These are phyloP conservation scores for Fallopia convolvulus DNA, from an alignment of 148 eudicot species.

Conservation along the genomic window DNA sequence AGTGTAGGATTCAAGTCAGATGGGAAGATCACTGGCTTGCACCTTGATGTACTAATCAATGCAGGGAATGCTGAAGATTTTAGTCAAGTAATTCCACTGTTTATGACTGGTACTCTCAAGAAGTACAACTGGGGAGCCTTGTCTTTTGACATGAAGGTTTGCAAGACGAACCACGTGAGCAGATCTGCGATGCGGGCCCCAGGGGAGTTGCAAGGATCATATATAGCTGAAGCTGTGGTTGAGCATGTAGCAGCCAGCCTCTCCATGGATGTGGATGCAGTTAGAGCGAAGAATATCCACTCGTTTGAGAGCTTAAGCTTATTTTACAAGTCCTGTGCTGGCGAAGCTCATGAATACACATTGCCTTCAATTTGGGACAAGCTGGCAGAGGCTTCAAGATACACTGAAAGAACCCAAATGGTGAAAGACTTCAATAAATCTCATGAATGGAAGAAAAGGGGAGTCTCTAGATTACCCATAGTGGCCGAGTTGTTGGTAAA, in stretches of 20 bases:
- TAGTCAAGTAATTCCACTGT: slow-evolving; percentile 51
- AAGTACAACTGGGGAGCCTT: slow-evolving; percentile 91
- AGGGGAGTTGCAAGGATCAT: slow-evolving; percentile 75
- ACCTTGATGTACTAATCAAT: slow-evolving; percentile 50
- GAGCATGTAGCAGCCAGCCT: slow-evolving; percentile 74
- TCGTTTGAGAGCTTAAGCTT: slow-evolving; percentile 46
- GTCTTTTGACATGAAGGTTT: slow-evolving; percentile 62
- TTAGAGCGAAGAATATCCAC: slow-evolving; percentile 62
- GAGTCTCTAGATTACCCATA: slow-evolving; percentile 74
- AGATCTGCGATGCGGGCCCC: slow-evolving; percentile 91
- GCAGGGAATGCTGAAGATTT: slow-evolving; percentile 55
- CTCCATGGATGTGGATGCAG: slow-evolving; percentile 52
- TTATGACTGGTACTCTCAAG: slow-evolving; percentile 37
- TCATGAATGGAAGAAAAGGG: slow-evolving; percentile 66
- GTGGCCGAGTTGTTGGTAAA: slow-evolving; percentile 38
- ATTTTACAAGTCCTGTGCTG: slow-evolving; percentile 40
- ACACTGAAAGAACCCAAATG: slow-evolving; percentile 29
- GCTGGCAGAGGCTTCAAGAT: slow-evolving; percentile 43
- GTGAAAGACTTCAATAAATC: slow-evolving; percentile 34
- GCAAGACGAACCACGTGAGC: slow-evolving; percentile 71
- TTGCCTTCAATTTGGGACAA: slow-evolving; percentile 70
- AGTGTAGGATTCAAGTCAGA: slow-evolving; percentile 76
- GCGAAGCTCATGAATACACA: slow-evolving; percentile 59
- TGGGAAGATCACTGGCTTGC: slow-evolving; percentile 82
- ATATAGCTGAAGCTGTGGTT: slow-evolving; percentile 72